phyloP scores from a whole-genome alignment of 345 rosid species.

The Pugionium cornutum region DNA sequence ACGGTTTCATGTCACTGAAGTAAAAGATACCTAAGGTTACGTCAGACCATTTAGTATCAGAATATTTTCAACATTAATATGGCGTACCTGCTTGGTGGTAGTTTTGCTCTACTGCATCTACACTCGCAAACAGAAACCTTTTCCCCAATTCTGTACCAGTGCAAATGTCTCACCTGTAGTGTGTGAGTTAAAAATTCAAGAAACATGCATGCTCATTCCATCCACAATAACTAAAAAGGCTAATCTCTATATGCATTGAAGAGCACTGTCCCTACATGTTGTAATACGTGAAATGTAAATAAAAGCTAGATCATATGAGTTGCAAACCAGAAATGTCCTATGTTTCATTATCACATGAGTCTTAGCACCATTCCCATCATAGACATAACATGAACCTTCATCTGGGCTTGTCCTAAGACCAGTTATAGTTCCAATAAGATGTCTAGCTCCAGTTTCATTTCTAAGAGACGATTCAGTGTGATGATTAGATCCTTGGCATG shows the following conservation, averaged over 20 bases:
- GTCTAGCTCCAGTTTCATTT: conserved; percentile 43
- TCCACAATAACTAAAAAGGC: background rate
- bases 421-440: conserved; percentile 66
- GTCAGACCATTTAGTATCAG: background rate
- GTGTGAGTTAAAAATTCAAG: background rate
- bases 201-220: conserved; percentile 6
- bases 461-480: conserved; percentile 27
- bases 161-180: conserved; percentile 89
- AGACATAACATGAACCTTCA: conserved; percentile 83
- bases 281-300: conserved; percentile 17
- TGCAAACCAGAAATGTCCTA: conserved; percentile 87
- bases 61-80: background rate
- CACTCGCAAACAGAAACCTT: conserved; percentile 84
- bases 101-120: conserved; percentile 76
- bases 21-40: background rate
- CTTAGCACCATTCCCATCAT: conserved; percentile 66
- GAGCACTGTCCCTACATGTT: conserved; percentile 3
- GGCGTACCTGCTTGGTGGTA: conserved; percentile 94
- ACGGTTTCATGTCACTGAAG: conserved; percentile 23
- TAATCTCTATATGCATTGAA: conserved; percentile 22
- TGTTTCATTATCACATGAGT: conserved; percentile 89
- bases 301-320: conserved; percentile 28
- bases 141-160: conserved; percentile 76
- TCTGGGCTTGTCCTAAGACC: conserved; percentile 78
- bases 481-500: conserved; percentile 40